phyloP scores from a whole-genome alignment of 2,329 filamentous ascomycete genomes.

The Exserohilum turcica region DNA sequence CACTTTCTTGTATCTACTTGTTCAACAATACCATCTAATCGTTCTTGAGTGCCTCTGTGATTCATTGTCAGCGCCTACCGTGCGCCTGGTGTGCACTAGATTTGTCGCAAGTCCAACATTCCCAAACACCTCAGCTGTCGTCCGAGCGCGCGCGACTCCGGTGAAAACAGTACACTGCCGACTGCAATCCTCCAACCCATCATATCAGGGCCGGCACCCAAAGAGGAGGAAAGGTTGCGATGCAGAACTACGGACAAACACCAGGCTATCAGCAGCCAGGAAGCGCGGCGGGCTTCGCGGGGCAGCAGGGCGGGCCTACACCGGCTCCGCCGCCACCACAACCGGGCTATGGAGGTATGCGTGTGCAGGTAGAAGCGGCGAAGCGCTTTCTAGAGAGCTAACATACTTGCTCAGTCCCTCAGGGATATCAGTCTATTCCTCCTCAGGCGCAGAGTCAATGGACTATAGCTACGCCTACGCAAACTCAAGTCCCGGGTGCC shows the following conservation, averaged over 20 bases:
- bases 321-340: slow-evolving; percentile 25
- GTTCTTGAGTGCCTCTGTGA: slow-evolving; percentile 9
- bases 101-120: slow-evolving; percentile 21
- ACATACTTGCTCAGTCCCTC: slow-evolving; percentile 11
- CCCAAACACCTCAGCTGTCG: slow-evolving; percentile 16
- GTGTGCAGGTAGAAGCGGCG: neutral
- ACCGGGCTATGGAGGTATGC: slow-evolving; percentile 39
- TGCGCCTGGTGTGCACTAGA: slow-evolving; percentile 11
- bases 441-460: slow-evolving; percentile 39
- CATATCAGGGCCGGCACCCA: neutral
- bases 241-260: slow-evolving; percentile 43
- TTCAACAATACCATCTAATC: slow-evolving; percentile 7
- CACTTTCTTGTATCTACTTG: slow-evolving; percentile 11
- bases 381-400: slow-evolving; percentile 2
- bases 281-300: slow-evolving; percentile 37
- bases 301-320: slow-evolving; percentile 22
- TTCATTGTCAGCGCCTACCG: slow-evolving; percentile 14
- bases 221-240: slow-evolving; percentile 10
- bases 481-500: slow-evolving; percentile 24
- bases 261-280: slow-evolving; percentile 39
- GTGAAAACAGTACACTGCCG: neutral
- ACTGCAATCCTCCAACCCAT: neutral
- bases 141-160: slow-evolving; percentile 1
- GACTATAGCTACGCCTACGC: slow-evolving; percentile 33
- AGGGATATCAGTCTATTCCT: slow-evolving; percentile 32